Conservation (phyloP, 2,329 filamentous ascomycete species). For the Cercospora sp. region DNA sequence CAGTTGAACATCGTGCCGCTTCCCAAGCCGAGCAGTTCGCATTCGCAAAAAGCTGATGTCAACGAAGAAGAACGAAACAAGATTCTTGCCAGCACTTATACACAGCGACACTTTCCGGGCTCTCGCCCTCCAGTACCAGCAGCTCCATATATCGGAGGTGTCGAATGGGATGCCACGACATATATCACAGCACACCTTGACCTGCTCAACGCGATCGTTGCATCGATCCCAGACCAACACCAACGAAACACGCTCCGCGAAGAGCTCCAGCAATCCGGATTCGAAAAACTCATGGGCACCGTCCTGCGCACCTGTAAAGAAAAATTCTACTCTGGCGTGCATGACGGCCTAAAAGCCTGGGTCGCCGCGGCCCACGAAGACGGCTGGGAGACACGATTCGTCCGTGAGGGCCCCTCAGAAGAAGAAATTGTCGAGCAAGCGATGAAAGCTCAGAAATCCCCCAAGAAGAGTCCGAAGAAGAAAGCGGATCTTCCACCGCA, state of each 20-base stretch:
- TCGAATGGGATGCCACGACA: constrained; percentile 98
- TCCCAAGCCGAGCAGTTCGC: constrained; percentile 42
- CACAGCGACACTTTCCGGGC: constrained; percentile 74
- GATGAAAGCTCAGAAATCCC: constrained; percentile 45
- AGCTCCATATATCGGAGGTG: constrained; percentile 92
- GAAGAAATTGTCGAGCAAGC: constrained; percentile 46
- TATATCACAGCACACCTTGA: constrained; percentile 92
- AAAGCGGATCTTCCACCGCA: constrained; percentile 31
- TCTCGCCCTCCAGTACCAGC: constrained; percentile 88
- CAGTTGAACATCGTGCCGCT: constrained; percentile 83
- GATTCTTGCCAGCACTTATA: constrained; percentile 44
- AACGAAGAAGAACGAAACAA: constrained; percentile 27
- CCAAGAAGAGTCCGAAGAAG: constrained; percentile 43
- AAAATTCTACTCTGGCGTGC: constrained; percentile 92
- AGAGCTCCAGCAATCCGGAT: constrained; percentile 78
- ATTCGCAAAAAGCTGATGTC: constrained; percentile 30
- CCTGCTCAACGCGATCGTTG: constrained; percentile 85
- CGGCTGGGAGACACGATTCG: constrained; percentile 79
- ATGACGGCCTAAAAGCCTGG: constrained; percentile 87
- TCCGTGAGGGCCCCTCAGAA: constrained; percentile 68
- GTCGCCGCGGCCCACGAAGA: constrained; percentile 84
- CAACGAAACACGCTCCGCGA: constrained; percentile 78
- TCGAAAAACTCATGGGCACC: constrained; percentile 84
- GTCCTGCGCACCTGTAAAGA: constrained; percentile 91
- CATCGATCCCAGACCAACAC: constrained; percentile 68